Evolutionary conservation across 805 yeast species (phyloP), one percentile per base, ranked within the genome.

Genomic region (Scheffersomyces coipomensis): DNA sequence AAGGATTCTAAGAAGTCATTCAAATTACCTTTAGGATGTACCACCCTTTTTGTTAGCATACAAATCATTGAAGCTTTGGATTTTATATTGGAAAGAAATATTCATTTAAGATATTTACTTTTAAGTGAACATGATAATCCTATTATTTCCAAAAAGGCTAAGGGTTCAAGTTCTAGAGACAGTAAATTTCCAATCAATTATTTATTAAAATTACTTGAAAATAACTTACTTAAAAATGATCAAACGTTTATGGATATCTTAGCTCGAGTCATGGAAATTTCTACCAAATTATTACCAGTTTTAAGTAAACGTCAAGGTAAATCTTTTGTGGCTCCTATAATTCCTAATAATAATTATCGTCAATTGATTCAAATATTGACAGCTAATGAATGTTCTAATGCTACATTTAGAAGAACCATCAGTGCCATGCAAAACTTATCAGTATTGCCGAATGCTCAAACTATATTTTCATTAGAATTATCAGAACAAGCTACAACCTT

Each of bases 381-480:
- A 4, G 78, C 91, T 1, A 88, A 86, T 53, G 95, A 90, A 40
- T 88, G 97, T 55, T 81, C 90, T 25, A 83, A 87, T 46, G 76
- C 83, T 31, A 87, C 95, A 0, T 88, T 90, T 65, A 88, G 88
- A 51, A 86, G 89, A 55, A 81, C 90, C 0, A 72, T 90, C 37
- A 78, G 86, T 43, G 78, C 88, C 1, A 85, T 90, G 82, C 90
- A 84, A 48, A 83, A 85, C 53, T 58, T 90, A 33, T 76, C 88
- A 0, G 66, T 74, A 13, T 59, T 89, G 16, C 73, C 76, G 1
- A 75, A 76, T 41, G 83, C 88, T 2, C 80, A 78, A 46, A 69
- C 71, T 31, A 72, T 81, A 0, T 85, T 88, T 54, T 83, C 93
- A 0, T 53, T 64, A 17, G 88, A 85, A 44, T 65, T 89, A 18